Base-by-base conservation (phyloP, 139 green algal genomes). In the Haematococcus sp. region DNA sequence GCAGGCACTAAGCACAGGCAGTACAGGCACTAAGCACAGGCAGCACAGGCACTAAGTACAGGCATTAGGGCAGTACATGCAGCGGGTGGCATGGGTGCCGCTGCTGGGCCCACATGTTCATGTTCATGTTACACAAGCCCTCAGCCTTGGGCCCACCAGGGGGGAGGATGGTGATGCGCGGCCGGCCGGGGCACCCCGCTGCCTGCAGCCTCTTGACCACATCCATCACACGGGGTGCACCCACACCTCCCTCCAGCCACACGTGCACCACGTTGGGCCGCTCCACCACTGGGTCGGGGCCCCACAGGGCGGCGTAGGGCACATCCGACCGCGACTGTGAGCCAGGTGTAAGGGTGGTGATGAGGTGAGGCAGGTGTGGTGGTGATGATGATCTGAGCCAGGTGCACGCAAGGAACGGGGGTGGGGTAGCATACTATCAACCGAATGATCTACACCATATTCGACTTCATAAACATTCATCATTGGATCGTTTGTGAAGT, bases 211-310 rank as follows among this genome's bases (percentile, higher is more conserved):
- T 30, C 31, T 55, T 63, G 11, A 71, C 27, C 22, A 66, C 75
- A 33, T 75, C 67, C 31, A 58, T 16, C 16, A 27, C 51, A 49
- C 11, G 40, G 40, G 40, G 40, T 11, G 40, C 11, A 11, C 40
- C 40, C 11, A 11, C 11, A 7, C 7, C 40, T 7, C 40, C 40
- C 40, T 49, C 40, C 40, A 19, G 40, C 40, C 40, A 49, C 55
- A 84, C 31, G 28, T 79, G 44, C 34, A 79, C 72, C n/a, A 69
- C 63, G 32, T 68, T 54, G 1, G 79, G 74, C 40, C 79, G 44
- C 1, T 70, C 27, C 20, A 77, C 52, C 16, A 75, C 33, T 11
- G 79, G 79, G 65, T 84, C 79, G 25, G 52, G 40, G 27, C 49
- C 78, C 22, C 25, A 64, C 19, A 84, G 30, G 3, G 68, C 60